These are phyloP conservation scores for Penicillium atrosanguineum DNA, from an alignment of 495 filamentous ascomycete species.

Conservation along the genomic window DNA sequence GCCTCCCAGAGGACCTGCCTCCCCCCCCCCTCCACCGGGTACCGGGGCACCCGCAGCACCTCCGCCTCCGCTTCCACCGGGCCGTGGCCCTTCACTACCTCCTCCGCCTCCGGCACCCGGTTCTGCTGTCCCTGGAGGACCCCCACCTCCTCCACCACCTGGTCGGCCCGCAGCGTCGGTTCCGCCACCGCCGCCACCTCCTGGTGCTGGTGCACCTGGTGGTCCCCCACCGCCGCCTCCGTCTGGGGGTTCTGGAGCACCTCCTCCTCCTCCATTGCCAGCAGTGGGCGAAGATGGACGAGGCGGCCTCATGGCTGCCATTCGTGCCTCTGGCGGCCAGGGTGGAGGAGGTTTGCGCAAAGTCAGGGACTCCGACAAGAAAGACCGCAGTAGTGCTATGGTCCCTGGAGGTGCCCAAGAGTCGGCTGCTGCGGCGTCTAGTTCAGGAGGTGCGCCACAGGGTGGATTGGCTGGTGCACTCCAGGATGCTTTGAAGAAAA, in stretches of 20 bases:
- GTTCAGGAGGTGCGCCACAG: conserved; percentile 53
- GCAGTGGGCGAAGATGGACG: conserved; percentile 45
- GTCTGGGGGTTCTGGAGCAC: conserved; percentile 43
- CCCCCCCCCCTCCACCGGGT: conserved; percentile 19
- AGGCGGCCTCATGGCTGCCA: conserved; percentile 74
- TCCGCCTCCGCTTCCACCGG: conserved; percentile 31
- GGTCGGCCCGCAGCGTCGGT: conserved; percentile 17
- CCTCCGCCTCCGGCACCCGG: conserved; percentile 44
- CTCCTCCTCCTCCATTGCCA: conserved; percentile 64
- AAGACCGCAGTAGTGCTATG: conserved; percentile 72
- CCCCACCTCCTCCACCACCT: conserved; percentile 32
- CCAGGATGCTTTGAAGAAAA: conserved; percentile 68
- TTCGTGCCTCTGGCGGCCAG: conserved; percentile 72
- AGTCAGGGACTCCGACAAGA: conserved; percentile 71
- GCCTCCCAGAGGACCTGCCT: conserved; percentile 20
- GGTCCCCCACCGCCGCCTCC: conserved; percentile 54
- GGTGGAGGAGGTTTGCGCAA: conserved; percentile 71
- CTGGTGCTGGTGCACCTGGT: conserved; percentile 25
- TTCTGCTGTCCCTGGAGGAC: conserved; percentile 37
- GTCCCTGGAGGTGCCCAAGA: conserved; percentile 59
- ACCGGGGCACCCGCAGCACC: conserved; percentile 24
- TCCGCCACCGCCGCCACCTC: conserved; percentile 45
- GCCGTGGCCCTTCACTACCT: conserved; percentile 36
- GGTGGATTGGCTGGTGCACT: conserved; percentile 79
- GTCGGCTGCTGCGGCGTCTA: conserved; percentile 45